Conservation (phyloP, 2,329 filamentous ascomycete species). For the Fusarium sublunatum region DNA sequence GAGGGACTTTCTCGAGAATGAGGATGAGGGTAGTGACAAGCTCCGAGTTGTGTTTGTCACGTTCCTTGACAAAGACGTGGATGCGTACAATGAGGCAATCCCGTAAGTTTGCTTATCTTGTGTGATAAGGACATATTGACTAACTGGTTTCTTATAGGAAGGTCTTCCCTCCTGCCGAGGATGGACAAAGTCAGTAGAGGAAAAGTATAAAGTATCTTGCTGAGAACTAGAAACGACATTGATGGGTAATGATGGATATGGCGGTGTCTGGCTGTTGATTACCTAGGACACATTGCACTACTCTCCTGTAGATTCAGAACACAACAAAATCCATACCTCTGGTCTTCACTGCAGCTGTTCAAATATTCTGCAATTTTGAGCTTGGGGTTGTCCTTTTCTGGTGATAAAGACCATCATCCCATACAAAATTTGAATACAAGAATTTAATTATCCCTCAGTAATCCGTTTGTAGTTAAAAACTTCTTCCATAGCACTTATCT, state of each 20-base stretch:
- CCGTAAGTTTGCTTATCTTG: conserved; percentile 68
- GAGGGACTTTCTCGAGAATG: conserved; percentile 63
- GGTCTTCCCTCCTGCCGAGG: conserved; percentile 41
- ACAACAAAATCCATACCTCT: too few species aligned
- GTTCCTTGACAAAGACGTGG: conserved; percentile 81
- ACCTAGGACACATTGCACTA: too few species aligned
- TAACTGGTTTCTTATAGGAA: conserved; percentile 27
- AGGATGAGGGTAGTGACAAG: conserved; percentile 53
- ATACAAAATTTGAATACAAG: too few species aligned
- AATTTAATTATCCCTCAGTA: too few species aligned
- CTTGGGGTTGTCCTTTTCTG: too few species aligned
- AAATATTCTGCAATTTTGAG: too few species aligned
- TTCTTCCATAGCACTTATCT: too few species aligned
- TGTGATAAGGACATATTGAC: background rate
- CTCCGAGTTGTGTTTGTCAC: conserved; percentile 86
- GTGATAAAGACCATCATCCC: too few species aligned
- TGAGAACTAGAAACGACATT: background rate
- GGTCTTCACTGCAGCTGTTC: too few species aligned
- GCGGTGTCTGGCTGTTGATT: background rate
- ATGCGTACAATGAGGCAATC: conserved; percentile 74
- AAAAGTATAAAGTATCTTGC: conserved; percentile 14
- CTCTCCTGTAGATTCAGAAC: too few species aligned
- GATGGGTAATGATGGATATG: background rate
- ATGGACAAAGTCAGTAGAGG: background rate
- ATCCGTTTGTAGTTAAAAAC: too few species aligned